Evolutionary conservation across 2,329 filamentous ascomycete genomes (phyloP), one percentile per base, ranked within the genome.

Genomic region (Phyllosticta ampelicida): DNA sequence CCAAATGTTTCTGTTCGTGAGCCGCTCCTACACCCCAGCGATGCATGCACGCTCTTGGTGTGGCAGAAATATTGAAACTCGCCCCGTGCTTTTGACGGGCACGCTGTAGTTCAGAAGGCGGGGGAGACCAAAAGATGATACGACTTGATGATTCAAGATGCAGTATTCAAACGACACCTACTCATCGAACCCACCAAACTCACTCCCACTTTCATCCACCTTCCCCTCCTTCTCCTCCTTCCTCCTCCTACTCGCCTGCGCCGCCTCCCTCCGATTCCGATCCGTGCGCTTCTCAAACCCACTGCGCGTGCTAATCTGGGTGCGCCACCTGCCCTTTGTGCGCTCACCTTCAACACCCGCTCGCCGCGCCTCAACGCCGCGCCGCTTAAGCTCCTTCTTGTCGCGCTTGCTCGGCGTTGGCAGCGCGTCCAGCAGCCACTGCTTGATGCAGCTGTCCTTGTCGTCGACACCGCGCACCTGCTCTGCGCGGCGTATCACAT

Each of bases 401-500:
- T 91, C 87, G 54, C 86, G 83, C 78, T 96, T 97, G 65, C 78
- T 85, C 19, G 94, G 83, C 62, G 86, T 86, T 0, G 94, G 94
- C 62, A 99, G 77, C 2, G 89, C 86, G 69, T 96, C 88, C 5
- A 97, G 77, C 55, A 99, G 77, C 91, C 92, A 97, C 60, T 71
- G 65, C 59, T 77, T 73, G 0, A 81, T 79, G 21, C 80, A 78
- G 0, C 75, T 78, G 2, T 77, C 77, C 18, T 80, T 60, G 1
- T 62, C 69, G 4, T 62, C 68, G 0, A 53, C 54, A 9, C 74
- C 75, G 5, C 78, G 74, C 66, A 90, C 80, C 71, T 84, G 87
- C 73, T 96, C 89, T 63, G 87, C 90, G 20, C 84, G 82, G 0
- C 87, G 83, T 62, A 99, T 96, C 30, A 97, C 89, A 67, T 96